phyloP scores from a whole-genome alignment of 306 rosid genomes.

The Mimosa pudica region DNA sequence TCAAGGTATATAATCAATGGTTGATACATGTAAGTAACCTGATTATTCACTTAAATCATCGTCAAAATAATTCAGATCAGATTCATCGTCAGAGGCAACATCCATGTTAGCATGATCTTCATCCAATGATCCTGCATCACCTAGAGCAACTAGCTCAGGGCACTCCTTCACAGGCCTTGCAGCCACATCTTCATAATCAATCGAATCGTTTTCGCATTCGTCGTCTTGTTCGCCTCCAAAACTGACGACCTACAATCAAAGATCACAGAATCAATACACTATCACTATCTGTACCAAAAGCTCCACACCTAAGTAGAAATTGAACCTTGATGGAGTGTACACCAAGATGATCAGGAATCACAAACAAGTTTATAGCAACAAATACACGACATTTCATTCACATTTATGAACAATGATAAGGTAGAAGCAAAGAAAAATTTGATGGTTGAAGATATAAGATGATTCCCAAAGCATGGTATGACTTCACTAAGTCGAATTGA shows the following conservation, averaged over 20 bases:
- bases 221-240: slow-evolving; percentile 65
- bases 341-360: slow-evolving; percentile 13
- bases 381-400: neutral
- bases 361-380: neutral
- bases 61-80: slow-evolving; percentile 70
- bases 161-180: slow-evolving; percentile 55
- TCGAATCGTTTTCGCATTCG: slow-evolving; percentile 63
- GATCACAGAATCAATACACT: slow-evolving; percentile 28
- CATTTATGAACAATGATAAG: neutral
- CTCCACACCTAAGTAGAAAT: neutral
- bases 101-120: slow-evolving; percentile 50
- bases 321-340: slow-evolving; percentile 3
- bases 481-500: slow-evolving; percentile 14
- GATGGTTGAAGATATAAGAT: no score
- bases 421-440: slow-evolving; percentile 10
- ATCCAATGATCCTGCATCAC: slow-evolving; percentile 53
- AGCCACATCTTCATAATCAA: slow-evolving; percentile 66
- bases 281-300: slow-evolving; percentile 25
- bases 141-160: slow-evolving; percentile 51
- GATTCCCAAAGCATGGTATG: no score
- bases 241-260: slow-evolving; percentile 52
- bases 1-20: slow-evolving; percentile 34
- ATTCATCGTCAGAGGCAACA: slow-evolving; percentile 64
- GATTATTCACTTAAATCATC: slow-evolving; percentile 69
- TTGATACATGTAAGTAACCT: slow-evolving; percentile 30